These are phyloP conservation scores for Wickerhamomyces sp. DNA, from an alignment of 1,139 yeast species.

Conservation along the genomic window DNA sequence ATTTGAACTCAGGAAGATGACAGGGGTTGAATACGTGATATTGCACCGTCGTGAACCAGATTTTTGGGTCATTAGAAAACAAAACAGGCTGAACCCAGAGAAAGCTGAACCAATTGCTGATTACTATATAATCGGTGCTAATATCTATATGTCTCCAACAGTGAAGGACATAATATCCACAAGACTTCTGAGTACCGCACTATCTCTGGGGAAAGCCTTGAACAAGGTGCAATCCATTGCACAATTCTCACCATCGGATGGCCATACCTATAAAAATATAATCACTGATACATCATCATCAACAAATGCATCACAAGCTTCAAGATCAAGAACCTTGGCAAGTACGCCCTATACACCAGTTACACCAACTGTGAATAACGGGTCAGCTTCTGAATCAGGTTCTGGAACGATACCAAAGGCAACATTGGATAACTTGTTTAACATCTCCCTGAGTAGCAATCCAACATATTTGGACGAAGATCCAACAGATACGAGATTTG, in stretches of 20 bases:
- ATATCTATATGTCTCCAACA: conserved; percentile 85
- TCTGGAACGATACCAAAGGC: conserved; percentile 14
- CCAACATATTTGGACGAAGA: conserved; percentile 17
- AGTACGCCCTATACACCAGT: conserved; percentile 19
- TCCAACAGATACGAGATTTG: too few species aligned
- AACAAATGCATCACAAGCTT: background rate
- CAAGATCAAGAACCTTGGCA: conserved; percentile 17
- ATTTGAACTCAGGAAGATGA: conserved; percentile 65
- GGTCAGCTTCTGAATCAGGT: conserved; percentile 5
- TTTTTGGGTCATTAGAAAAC: conserved; percentile 86
- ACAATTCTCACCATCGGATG: conserved; percentile 30
- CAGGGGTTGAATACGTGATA: conserved; percentile 79
- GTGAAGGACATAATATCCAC: conserved; percentile 51
- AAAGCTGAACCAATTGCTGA: conserved; percentile 56
- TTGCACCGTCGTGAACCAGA: conserved; percentile 80
- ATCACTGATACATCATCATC: background rate
- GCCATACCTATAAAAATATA: conserved; percentile 28
- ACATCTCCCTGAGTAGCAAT: conserved; percentile 19
- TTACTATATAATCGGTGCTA: conserved; percentile 86
- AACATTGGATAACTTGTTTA: conserved; percentile 22
- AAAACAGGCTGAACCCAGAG: conserved; percentile 51
- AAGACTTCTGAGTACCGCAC: conserved; percentile 34
- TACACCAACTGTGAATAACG: conserved; percentile 12
- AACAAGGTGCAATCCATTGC: conserved; percentile 27
- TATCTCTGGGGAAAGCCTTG: conserved; percentile 27